Conservation (phyloP, 768 basidiomycete genomes). For the Jaapia argillacea region DNA sequence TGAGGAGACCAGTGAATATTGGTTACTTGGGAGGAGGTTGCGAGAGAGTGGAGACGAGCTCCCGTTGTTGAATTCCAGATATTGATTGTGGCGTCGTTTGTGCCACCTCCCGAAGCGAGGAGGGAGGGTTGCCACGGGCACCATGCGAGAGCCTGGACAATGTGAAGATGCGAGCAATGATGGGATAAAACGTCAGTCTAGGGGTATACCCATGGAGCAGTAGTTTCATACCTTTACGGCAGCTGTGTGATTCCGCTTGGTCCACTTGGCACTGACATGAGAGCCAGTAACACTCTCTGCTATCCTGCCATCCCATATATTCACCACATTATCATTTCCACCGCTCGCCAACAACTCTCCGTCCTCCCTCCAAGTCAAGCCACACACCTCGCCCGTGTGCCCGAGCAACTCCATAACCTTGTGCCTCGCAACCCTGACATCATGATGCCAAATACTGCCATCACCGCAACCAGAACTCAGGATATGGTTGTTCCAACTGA, state of each 20-base stretch:
- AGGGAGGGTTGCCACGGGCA: slow-evolving; percentile 93
- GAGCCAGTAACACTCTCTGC: slow-evolving; percentile 31
- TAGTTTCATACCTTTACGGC: slow-evolving; percentile 57
- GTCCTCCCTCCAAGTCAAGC: slow-evolving; percentile 80
- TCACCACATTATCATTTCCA: slow-evolving; percentile 96
- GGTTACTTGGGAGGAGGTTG: slow-evolving; percentile 87
- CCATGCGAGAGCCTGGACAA: slow-evolving; percentile 83
- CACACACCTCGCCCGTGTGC: slow-evolving; percentile 90
- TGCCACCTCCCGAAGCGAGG: slow-evolving; percentile 90
- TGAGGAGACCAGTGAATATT: slow-evolving; percentile 83
- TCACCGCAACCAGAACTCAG: slow-evolving; percentile 85
- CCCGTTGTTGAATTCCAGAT: slow-evolving; percentile 91
- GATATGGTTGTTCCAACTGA: slow-evolving; percentile 85
- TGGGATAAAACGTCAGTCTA: neutral
- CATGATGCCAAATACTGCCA: slow-evolving; percentile 95
- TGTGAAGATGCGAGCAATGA: neutral
- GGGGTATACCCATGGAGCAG: neutral
- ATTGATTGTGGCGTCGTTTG: slow-evolving; percentile 85
- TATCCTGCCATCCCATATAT: slow-evolving; percentile 89
- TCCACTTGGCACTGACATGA: slow-evolving; percentile 58
- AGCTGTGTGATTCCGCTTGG: slow-evolving; percentile 84
- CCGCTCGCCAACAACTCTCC: slow-evolving; percentile 90
- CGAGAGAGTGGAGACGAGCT: slow-evolving; percentile 78
- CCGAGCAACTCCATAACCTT: slow-evolving; percentile 86
- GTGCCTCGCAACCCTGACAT: slow-evolving; percentile 75